Conservation (phyloP, 192 early-diverging fungal genomes). For the Phycomyces nitens region DNA sequence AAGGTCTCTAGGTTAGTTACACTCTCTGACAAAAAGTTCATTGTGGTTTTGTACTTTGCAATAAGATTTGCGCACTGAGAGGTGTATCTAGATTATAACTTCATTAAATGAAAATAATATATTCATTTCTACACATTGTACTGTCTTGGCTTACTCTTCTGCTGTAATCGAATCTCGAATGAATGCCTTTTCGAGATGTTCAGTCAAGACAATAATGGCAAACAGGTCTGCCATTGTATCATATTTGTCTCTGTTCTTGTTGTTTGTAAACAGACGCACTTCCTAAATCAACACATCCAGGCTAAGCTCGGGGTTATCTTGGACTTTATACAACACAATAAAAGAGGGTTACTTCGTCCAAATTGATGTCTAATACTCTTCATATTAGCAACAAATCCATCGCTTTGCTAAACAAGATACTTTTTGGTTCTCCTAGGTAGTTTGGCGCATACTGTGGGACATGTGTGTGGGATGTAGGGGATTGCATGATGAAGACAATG, state of each 20-base stretch:
- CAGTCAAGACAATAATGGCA: slow-evolving; percentile 85
- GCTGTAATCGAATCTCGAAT: slow-evolving; percentile 82
- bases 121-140: not conserved
- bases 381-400: not conserved
- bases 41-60: slow-evolving; percentile 84
- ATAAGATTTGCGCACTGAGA: slow-evolving; percentile 86
- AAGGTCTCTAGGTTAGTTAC: slow-evolving; percentile 69
- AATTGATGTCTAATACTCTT: slow-evolving; percentile 17
- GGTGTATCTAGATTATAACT: slow-evolving; percentile 75
- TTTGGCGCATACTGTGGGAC: slow-evolving; percentile 18
- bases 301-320: not conserved
- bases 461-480: slow-evolving; percentile 8
- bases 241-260: slow-evolving; percentile 83
- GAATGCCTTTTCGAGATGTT: slow-evolving; percentile 91
- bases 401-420: not conserved
- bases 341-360: slow-evolving; percentile 13
- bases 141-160: slow-evolving; percentile 55
- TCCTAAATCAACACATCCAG: slow-evolving; percentile 43
- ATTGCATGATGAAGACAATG: slow-evolving; percentile 5
- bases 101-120: too few species aligned
- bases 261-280: slow-evolving; percentile 75
- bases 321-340: not conserved
- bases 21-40: slow-evolving; percentile 58
- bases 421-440: slow-evolving; percentile 6
- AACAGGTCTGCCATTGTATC: slow-evolving; percentile 93